phyloP scores from a whole-genome alignment of 192 early-diverging fungal genomes.

The Phlyctochytrium arcticum region DNA sequence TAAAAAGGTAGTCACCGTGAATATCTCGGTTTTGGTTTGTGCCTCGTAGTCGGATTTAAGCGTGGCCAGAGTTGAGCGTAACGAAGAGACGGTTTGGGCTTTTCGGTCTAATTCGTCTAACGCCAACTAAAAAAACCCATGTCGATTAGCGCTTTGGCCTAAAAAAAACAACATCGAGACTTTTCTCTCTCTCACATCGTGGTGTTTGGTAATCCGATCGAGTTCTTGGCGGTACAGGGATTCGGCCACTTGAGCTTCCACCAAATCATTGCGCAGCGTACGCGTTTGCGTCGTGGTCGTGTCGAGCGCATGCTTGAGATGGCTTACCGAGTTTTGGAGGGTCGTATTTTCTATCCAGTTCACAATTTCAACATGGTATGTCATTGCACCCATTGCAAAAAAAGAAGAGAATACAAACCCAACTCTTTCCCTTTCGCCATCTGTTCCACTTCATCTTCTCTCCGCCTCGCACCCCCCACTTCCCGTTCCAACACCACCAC shows the following conservation, averaged over 20 bases:
- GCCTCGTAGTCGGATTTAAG: constrained; percentile 40
- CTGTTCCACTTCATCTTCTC: constrained; percentile 29
- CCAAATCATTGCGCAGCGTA: constrained; percentile 28
- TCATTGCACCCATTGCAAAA: no score
- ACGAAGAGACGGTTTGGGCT: constrained; percentile 27
- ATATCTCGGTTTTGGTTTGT: constrained; percentile 27
- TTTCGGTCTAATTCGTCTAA: constrained; percentile 38
- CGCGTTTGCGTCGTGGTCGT: no score
- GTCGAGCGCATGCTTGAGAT: no score
- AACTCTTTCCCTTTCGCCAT: constrained; percentile 37
- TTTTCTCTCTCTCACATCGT: constrained; percentile 19
- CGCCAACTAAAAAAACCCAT: constrained; percentile 19
- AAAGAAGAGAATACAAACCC: constrained; percentile 16
- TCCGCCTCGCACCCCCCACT: constrained; percentile 22
- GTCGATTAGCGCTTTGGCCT: not conserved
- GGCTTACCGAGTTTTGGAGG: no score
- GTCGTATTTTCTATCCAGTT: not conserved
- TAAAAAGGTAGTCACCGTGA: constrained; percentile 15
- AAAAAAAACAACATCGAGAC: not conserved
- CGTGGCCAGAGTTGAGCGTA: constrained; percentile 29
- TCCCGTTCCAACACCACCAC: constrained; percentile 23
- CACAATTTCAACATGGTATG: no score
- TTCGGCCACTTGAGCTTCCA: constrained; percentile 46
- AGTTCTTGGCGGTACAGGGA: constrained; percentile 45
- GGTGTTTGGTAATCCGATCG: constrained; percentile 37